Evolutionary conservation across 1,284 basidiomycete species (phyloP).

Genomic region (Inonotus obliquus): DNA sequence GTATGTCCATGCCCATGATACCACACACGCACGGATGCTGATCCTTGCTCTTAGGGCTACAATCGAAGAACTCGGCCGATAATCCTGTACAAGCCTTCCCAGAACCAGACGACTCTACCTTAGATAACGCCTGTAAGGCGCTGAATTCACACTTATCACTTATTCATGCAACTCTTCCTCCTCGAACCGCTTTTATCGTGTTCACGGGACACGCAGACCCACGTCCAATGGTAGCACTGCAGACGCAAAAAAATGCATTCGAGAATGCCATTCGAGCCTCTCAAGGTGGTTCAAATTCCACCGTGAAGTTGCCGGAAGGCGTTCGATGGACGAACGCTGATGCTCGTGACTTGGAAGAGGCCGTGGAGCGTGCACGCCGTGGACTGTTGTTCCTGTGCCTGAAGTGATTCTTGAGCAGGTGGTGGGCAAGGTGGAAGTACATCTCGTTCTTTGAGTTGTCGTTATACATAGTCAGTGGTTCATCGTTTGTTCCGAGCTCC

Average conservation of each 20-base stretch:
- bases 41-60: conserved; percentile 2
- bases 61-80: conserved; percentile 37
- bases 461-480: neutral
- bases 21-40: too few relatives aligned
- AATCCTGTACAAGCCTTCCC: conserved; percentile 21
- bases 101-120: conserved; percentile 17
- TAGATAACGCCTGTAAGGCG: conserved; percentile 32
- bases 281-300: neutral
- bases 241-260: conserved; percentile 64
- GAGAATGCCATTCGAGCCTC: conserved; percentile 41
- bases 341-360: conserved; percentile 72
- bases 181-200: conserved; percentile 76
- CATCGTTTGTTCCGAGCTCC: neutral
- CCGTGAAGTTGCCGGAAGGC: conserved; percentile 36
- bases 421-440: neutral
- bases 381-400: conserved; percentile 70
- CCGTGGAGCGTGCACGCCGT: conserved; percentile 70
- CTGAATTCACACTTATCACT: conserved; percentile 59
- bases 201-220: conserved; percentile 88
- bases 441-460: neutral
- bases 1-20: conserved; percentile 42
- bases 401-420: conserved; percentile 4
- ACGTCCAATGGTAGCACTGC: conserved; percentile 66
- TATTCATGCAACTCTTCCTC: conserved; percentile 66
- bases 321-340: conserved; percentile 73